Evolutionary conservation across 169 alveolate species (phyloP).

Genomic region (Amoebophrya sp.): DNA sequence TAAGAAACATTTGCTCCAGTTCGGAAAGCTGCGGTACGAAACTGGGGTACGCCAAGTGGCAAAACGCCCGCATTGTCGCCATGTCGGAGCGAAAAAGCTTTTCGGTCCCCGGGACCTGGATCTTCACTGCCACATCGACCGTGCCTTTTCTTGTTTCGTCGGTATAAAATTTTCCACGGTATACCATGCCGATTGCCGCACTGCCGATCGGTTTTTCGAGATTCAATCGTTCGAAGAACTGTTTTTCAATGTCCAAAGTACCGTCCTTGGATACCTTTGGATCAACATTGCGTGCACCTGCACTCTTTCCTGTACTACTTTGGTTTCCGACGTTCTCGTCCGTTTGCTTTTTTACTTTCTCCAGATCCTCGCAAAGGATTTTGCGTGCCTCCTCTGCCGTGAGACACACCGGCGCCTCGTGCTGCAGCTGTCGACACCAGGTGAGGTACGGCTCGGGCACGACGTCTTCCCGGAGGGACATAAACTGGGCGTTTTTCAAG

Average conservation of each 20-base stretch:
- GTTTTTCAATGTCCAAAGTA: background rate
- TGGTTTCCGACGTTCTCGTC: no score
- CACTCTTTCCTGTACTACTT: no score
- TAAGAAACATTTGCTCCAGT: background rate
- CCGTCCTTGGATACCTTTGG: no score
- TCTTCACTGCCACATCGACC: background rate
- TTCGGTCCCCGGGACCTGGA: background rate
- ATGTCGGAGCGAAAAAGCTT: background rate
- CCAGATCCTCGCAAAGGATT: background rate
- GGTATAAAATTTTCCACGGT: background rate
- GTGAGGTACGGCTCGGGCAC: background rate
- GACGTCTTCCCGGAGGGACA: background rate
- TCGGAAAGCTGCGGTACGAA: background rate
- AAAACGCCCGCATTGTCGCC: background rate
- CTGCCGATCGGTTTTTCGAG: background rate
- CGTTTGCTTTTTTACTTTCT: no score
- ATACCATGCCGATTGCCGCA: conserved; percentile 21
- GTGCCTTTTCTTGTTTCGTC: no score
- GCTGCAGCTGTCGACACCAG: background rate
- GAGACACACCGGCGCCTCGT: background rate
- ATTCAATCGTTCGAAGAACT: background rate
- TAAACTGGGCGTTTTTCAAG: background rate
- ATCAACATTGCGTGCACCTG: no score
- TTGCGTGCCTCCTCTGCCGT: background rate
- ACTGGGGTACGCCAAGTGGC: background rate